phyloP scores from a whole-genome alignment of 805 yeast genomes.

The Lipomyces kockii region DNA sequence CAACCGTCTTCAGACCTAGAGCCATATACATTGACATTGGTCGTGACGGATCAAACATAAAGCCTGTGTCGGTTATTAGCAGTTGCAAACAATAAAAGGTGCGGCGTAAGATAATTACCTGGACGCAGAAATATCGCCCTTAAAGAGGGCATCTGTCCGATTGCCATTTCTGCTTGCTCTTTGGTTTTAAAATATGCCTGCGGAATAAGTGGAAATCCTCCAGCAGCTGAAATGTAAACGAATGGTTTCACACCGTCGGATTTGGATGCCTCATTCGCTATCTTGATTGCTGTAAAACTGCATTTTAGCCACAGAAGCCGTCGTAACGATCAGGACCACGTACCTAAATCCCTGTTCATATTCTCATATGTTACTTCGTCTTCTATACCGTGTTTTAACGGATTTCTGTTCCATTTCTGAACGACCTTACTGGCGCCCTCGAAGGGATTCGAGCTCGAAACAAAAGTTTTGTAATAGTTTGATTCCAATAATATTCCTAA shows the following conservation, averaged over 20 bases:
- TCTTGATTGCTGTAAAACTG: slow-evolving; percentile 16
- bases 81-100: background rate
- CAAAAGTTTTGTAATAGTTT: slow-evolving; percentile 30
- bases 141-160: slow-evolving; percentile 15
- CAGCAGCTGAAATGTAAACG: slow-evolving; percentile 30
- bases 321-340: background rate
- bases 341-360: slow-evolving; percentile 33
- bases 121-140: slow-evolving; percentile 33
- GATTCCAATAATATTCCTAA: slow-evolving; percentile 32
- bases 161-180: slow-evolving; percentile 27
- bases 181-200: slow-evolving; percentile 28
- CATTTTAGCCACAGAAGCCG: background rate
- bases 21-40: slow-evolving; percentile 29
- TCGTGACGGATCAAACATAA: slow-evolving; percentile 32
- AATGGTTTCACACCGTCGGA: slow-evolving; percentile 25
- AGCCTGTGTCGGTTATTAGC: slow-evolving; percentile 13
- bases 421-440: slow-evolving; percentile 24
- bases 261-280: slow-evolving; percentile 23
- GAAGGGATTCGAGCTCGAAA: slow-evolving; percentile 19
- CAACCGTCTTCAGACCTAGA: slow-evolving; percentile 22
- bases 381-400: slow-evolving; percentile 27
- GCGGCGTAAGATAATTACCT: slow-evolving; percentile 2
- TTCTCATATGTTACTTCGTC: slow-evolving; percentile 24
- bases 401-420: slow-evolving; percentile 30
- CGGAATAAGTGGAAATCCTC: slow-evolving; percentile 30